These are phyloP conservation scores for Herpetospermum pedunculosum DNA, from an alignment of 306 rosid species.

Conservation along the genomic window DNA sequence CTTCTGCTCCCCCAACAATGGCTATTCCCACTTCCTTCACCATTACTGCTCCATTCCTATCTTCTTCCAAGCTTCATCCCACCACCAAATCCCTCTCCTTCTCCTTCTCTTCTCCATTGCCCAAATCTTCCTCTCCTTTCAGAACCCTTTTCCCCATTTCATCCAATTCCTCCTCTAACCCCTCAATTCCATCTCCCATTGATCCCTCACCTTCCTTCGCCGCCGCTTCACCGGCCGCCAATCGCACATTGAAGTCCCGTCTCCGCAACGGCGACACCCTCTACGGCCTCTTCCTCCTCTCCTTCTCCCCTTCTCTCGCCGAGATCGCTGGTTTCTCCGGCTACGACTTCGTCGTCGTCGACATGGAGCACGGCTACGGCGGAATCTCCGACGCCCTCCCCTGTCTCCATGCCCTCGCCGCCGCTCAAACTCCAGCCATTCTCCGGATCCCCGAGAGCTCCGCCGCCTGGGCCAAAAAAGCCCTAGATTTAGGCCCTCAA, in stretches of 20 bases:
- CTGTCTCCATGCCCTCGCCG: conserved; percentile 64
- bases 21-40: neutral
- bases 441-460: conserved; percentile 56
- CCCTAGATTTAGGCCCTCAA: conserved; percentile 77
- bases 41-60: neutral
- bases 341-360: conserved; percentile 65
- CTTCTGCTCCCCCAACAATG: neutral
- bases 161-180: neutral
- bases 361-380: conserved; percentile 85
- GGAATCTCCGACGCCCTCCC: conserved; percentile 49
- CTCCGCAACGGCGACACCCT: conserved; percentile 59
- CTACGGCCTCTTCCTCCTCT: conserved; percentile 65
- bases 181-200: conserved; percentile 11
- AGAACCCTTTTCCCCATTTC: conserved; percentile 19
- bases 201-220: conserved; percentile 22
- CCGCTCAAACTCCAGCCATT: conserved; percentile 48
- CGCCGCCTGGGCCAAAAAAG: conserved; percentile 71
- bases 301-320: conserved; percentile 71
- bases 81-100: neutral
- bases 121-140: conserved; percentile 15
- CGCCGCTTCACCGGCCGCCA: neutral
- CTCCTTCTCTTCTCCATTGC: neutral
- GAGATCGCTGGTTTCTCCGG: conserved; percentile 72
- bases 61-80: conserved; percentile 3
- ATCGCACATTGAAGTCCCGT: conserved; percentile 41